phyloP scores from a whole-genome alignment of 495 filamentous ascomycete genomes.

The Geoglossum glabrum region DNA sequence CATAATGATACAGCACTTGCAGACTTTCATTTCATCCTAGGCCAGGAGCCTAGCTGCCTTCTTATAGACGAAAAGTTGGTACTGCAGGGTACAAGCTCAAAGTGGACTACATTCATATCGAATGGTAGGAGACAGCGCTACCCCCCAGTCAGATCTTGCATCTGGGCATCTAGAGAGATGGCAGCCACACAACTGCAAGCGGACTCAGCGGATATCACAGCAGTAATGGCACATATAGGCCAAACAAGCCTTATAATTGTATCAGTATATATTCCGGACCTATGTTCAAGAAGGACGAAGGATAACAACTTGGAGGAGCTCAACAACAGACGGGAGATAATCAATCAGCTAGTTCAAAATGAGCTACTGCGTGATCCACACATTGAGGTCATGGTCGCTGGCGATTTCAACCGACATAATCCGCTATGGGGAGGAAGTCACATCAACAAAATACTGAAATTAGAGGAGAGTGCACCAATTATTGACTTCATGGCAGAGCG shows the following conservation, averaged over 20 bases:
- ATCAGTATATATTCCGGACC: neutral
- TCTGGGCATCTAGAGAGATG: neutral
- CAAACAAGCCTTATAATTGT: no score
- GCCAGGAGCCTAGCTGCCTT: slow-evolving; percentile 8
- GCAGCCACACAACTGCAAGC: neutral
- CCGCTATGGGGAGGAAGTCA: slow-evolving; percentile 21
- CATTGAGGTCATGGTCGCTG: slow-evolving; percentile 13
- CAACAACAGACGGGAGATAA: neutral
- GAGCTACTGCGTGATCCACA: slow-evolving; percentile 2
- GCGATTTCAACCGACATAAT: slow-evolving; percentile 22
- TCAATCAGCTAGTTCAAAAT: slow-evolving; percentile 2
- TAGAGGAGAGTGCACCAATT: slow-evolving; percentile 19
- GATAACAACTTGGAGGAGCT: slow-evolving; percentile 6
- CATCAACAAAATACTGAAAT: no score
- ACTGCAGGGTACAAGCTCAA: slow-evolving; percentile 6
- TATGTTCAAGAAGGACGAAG: slow-evolving; percentile 2
- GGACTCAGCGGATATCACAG: no score
- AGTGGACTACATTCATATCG: slow-evolving; percentile 5
- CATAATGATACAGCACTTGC: slow-evolving; percentile 5
- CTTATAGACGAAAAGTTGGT: slow-evolving; percentile 5
- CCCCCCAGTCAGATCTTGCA: neutral
- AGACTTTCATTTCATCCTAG: slow-evolving; percentile 8
- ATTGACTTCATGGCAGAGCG: slow-evolving; percentile 20
- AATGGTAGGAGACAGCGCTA: neutral
- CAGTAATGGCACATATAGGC: no score